Evolutionary conservation across 352 stramenopile species (phyloP).

Genomic region (Thalassiosira oceanica): DNA sequence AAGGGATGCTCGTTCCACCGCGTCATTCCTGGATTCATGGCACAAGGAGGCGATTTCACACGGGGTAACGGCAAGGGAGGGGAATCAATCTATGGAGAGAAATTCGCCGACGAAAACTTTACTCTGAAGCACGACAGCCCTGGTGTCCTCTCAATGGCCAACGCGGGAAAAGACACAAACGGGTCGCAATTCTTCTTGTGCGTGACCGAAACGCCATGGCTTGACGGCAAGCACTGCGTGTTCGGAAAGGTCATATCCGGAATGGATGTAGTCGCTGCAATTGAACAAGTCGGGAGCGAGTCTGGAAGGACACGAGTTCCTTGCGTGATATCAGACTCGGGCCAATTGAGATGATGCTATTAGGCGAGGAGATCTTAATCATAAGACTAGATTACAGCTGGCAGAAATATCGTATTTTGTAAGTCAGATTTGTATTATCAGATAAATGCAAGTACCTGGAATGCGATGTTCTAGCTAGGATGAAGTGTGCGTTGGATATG

Average conservation of each 20-base stretch:
- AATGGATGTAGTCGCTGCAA: constrained; percentile 88
- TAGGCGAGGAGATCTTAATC: too few species aligned
- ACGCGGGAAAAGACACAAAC: constrained; percentile 93
- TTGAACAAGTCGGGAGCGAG: constrained; percentile 88
- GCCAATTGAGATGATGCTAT: constrained; percentile 52
- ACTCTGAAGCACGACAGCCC: constrained; percentile 61
- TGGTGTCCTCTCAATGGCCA: constrained; percentile 93
- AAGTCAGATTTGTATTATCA: too few species aligned
- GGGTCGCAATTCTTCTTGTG: constrained; percentile 82
- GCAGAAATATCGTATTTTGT: too few species aligned
- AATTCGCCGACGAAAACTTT: constrained; percentile 97
- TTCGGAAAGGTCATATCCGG: constrained; percentile 93
- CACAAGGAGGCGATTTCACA: constrained; percentile 94
- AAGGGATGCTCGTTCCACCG: constrained; percentile 95
- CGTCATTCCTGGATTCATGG: constrained; percentile 83
- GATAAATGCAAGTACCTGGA: too few species aligned
- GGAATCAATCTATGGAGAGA: constrained; percentile 89
- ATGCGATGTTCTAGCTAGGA: too few species aligned
- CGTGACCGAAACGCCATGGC: constrained; percentile 70
- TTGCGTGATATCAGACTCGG: constrained; percentile 77
- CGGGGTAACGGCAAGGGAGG: constrained; percentile 56
- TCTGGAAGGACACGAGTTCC: constrained; percentile 70
- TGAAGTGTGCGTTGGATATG: too few species aligned
- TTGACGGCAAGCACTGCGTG: constrained; percentile 98
- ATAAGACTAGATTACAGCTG: too few species aligned